phyloP scores from a whole-genome alignment of 1,284 basidiomycete species.

The Coniophora puteana region DNA sequence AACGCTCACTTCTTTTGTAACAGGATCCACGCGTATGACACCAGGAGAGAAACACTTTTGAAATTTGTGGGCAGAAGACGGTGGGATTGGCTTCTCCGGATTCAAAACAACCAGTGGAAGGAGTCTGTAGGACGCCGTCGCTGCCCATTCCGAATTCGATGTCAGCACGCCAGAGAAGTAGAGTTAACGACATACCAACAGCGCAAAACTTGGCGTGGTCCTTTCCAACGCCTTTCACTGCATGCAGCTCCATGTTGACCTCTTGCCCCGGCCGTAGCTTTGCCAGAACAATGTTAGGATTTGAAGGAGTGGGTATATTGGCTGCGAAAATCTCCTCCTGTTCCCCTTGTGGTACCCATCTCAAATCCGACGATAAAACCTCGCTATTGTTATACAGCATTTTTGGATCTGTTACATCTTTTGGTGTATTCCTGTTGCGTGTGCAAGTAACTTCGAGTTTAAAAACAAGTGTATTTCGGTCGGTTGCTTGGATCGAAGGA shows the following conservation, averaged over 20 bases:
- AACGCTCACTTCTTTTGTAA: slow-evolving; percentile 54
- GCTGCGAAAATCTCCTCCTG: slow-evolving; percentile 57
- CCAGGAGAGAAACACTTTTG: slow-evolving; percentile 86
- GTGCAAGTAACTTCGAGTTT: slow-evolving; percentile 73
- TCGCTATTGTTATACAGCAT: slow-evolving; percentile 70
- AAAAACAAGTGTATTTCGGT: slow-evolving; percentile 93
- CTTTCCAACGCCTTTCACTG: slow-evolving; percentile 92
- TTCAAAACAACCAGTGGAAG: slow-evolving; percentile 85
- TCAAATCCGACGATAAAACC: slow-evolving; percentile 78
- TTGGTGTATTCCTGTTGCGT: slow-evolving; percentile 49
- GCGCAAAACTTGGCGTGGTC: slow-evolving; percentile 98
- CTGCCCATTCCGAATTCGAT: slow-evolving; percentile 34
- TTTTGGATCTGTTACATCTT: slow-evolving; percentile 58
- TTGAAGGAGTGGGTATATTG: slow-evolving; percentile 66
- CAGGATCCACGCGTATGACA: slow-evolving; percentile 73
- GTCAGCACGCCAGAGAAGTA: not conserved
- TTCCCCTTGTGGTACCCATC: slow-evolving; percentile 86
- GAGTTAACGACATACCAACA: slow-evolving; percentile 64
- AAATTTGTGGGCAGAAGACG: slow-evolving; percentile 72
- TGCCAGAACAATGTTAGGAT: slow-evolving; percentile 87
- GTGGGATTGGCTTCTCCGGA: slow-evolving; percentile 57
- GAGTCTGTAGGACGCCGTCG: slow-evolving; percentile 93
- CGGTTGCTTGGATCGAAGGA: slow-evolving; percentile 63
- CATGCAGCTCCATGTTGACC: slow-evolving; percentile 86
- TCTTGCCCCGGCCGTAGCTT: slow-evolving; percentile 91